Percentiles rank a stretch among this genome's conserved stretches.
Conservation (phyloP, 2,329 filamentous ascomycete genomes). For the Pseudogymnoascus sp. region DNA sequence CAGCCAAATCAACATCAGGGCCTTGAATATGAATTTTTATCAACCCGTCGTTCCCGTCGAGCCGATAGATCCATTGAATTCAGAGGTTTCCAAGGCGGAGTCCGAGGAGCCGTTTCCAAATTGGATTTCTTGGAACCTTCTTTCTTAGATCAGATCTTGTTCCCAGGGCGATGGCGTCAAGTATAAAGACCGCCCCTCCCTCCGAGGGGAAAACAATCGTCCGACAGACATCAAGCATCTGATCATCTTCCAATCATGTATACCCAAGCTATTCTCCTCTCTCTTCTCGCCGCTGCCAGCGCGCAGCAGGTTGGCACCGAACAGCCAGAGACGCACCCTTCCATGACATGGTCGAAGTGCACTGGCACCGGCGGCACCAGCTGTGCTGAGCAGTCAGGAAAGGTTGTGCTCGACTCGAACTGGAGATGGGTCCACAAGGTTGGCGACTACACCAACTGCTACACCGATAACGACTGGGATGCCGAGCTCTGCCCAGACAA, state of each 20-base stretch:
- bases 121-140: not conserved
- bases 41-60: not conserved
- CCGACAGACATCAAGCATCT: constrained; percentile 4
- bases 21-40: not conserved
- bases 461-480: constrained; percentile 38
- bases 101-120: not conserved
- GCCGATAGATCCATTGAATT: not conserved
- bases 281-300: constrained; percentile 36
- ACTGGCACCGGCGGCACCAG: constrained; percentile 29
- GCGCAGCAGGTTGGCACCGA: constrained; percentile 43
- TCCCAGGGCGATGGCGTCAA: not conserved
- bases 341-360: constrained; percentile 46
- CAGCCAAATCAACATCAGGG: not conserved
- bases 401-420: constrained; percentile 48
- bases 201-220: not conserved
- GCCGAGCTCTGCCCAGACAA: constrained; percentile 36
- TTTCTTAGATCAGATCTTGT: not conserved
- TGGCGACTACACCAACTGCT: constrained; percentile 35
- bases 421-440: constrained; percentile 51
- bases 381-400: constrained; percentile 41
- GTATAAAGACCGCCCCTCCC: not conserved
- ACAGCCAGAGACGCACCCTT: constrained; percentile 43
- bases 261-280: constrained; percentile 14
- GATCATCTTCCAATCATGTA: constrained; percentile 1
- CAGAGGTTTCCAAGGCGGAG: not conserved